Evolutionary conservation across 169 alveolate genomes (phyloP).

Genomic region (Plasmodium relictum): DNA sequence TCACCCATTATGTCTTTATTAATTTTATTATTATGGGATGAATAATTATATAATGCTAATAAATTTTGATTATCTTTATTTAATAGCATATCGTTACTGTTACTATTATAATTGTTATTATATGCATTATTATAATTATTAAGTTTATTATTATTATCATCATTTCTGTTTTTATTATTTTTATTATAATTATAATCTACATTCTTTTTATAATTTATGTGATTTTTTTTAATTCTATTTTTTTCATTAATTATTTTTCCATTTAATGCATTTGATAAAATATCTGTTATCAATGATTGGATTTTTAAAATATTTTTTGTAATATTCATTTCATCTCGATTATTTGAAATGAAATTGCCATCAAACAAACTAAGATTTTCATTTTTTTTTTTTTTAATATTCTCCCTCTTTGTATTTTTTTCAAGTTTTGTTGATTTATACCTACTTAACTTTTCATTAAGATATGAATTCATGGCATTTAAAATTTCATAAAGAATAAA

Average conservation of each 20-base stretch:
- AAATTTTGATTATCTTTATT: neutral
- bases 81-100: neutral
- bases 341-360: constrained; percentile 22
- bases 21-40: neutral
- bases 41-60: neutral
- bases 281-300: constrained; percentile 20
- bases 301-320: constrained; percentile 36
- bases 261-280: constrained; percentile 8
- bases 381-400: neutral
- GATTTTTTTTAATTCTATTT: neutral
- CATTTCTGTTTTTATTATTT: neutral
- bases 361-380: constrained; percentile 32
- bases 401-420: neutral
- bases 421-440: constrained; percentile 8
- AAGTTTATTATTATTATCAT: neutral
- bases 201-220: neutral
- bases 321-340: constrained; percentile 20
- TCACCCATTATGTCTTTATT: neutral
- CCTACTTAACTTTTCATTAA: constrained; percentile 30
- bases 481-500: constrained; percentile 33
- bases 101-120: neutral
- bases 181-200: neutral
- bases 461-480: constrained; percentile 28
- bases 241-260: constrained; percentile 7
- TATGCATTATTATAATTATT: constrained; percentile 11